Evolutionary conservation across 2,329 filamentous ascomycete genomes (phyloP), one percentile per base, ranked within the genome.

Genomic region (Penicillium concentricum): DNA sequence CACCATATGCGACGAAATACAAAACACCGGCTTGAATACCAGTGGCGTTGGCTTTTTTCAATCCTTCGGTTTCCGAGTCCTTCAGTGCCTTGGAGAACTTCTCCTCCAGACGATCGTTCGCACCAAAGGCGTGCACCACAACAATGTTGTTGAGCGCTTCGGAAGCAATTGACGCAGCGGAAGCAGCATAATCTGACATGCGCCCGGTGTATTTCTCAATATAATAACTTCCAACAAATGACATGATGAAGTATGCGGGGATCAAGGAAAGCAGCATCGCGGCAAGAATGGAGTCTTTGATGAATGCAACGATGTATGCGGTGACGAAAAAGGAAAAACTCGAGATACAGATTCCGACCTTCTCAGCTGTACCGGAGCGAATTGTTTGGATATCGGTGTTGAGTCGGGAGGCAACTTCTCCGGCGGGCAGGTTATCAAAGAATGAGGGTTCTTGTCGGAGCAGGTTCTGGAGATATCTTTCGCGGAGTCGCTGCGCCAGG

Each of bases 331-430:
- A 90, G 2, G 84, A 84, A 10, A 83, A 70, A 49, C 81, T 85
- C 24, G 82, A 80, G 5, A 90, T 77, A 61, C 83, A 81, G 34
- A 88, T 82, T 50, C 87, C 87, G 16, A 88, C 86, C 69, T 90
- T 90, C 71, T 90, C 87, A 1, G 84, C 86, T 0, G 87, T 88
- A 15, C 87, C 87, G 0, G 82, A 81, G 65, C 87, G 87, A 50
- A 90, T 84, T 1, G 83, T 82, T 57, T 86, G 82, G 34, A 89
- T 86, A 64, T 90, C 87, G 52, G 80, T 79, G 66, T 86, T 86
- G 42, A 90, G 80, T 18, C 87, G 79, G 9, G 84, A 83, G 2
- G 84, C 81, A 13, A 89, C 82, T 68, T 88, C 84, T 16, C 86
- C 86, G 0, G 85, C 80, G 45, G 84, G 81, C 10, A 86, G 77